These are phyloP conservation scores for Aspergillus awamori DNA, from an alignment of 2,329 filamentous ascomycete species.

Conservation along the genomic window DNA sequence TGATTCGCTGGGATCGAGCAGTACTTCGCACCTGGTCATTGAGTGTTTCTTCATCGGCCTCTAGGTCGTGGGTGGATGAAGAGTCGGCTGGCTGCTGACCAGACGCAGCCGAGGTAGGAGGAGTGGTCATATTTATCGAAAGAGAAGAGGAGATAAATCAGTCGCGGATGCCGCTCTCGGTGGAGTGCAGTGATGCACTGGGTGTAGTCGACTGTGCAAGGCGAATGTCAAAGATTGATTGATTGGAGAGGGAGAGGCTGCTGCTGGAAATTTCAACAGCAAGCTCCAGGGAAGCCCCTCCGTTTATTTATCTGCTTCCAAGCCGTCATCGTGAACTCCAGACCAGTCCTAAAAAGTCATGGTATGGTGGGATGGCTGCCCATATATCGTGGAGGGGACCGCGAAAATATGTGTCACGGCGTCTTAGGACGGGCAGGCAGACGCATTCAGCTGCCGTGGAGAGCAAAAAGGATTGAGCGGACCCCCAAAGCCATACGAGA, in stretches of 20 bases:
- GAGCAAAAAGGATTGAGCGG: not conserved
- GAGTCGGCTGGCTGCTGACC: not conserved
- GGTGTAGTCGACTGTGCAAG: not conserved
- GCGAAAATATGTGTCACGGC: not conserved
- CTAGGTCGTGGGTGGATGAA: not conserved
- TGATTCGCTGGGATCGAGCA: not conserved
- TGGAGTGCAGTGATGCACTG: not conserved
- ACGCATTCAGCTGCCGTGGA: not conserved
- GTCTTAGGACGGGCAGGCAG: not conserved
- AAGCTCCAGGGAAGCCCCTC: not conserved
- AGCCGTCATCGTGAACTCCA: not conserved
- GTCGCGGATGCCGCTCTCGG: not conserved
- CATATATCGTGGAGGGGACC: no score
- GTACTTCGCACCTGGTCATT: not conserved
- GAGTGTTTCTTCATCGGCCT: not conserved
- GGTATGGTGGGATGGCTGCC: not conserved
- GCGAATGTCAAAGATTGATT: not conserved
- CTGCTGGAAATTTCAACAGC: not conserved
- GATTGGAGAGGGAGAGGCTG: not conserved
- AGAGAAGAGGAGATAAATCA: no score
- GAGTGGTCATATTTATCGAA: not conserved
- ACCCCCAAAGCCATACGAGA: not conserved
- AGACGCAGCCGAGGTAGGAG: not conserved
- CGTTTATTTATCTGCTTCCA: not conserved
- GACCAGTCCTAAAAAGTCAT: conserved; percentile 1